Evolutionary conservation across 331 rosid species (phyloP), one percentile per base, ranked within the genome.

Genomic region (Phaseolus coccineus): DNA sequence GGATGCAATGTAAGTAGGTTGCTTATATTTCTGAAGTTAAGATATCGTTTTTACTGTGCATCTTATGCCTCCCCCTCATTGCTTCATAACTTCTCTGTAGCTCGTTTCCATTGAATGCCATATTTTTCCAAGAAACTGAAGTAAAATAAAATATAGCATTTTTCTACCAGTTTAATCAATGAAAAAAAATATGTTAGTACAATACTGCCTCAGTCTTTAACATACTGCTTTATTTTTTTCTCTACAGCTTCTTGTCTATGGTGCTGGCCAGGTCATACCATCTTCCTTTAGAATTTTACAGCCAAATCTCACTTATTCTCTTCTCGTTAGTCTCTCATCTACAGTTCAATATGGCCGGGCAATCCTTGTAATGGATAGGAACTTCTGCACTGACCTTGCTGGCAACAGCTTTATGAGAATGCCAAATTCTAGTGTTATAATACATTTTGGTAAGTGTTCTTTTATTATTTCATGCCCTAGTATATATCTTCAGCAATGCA

Each of bases 181-280:
- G 62, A 13, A 73, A 71, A 77, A 53, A 13, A 35, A 57, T 27
- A 2, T 67, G 69, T 58, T 51, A 62, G 78, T 25, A 48, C 24
- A 47, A 69, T 8, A 57, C 31, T 28, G 39, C 74, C 58, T 63
- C 44, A 47, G 33, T 55, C 80, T 80, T 77, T 65, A 73, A 88
- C 69, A 53, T 9, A 16, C 51, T 81, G 30, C 8, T 78, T 55
- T 50, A 31, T 59, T 59, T 67, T 19, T 79, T 75, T 52, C 61
- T 68, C 46, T 75, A 7, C 94, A 94, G 98, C 89, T 94, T 84
- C 84, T 92, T 71, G 98, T 94, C 48, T 94, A 92, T 86, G 98
- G 97, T 74, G 90, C 92, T 37, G 98, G 97, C 76, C 83, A 87
- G 77, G 97, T 92, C 75, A 81, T 94, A 73, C 97, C 98, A 78